These are phyloP conservation scores for Starmerella potacharoeniae DNA, from an alignment of 805 yeast genomes.

Conservation along the genomic window DNA sequence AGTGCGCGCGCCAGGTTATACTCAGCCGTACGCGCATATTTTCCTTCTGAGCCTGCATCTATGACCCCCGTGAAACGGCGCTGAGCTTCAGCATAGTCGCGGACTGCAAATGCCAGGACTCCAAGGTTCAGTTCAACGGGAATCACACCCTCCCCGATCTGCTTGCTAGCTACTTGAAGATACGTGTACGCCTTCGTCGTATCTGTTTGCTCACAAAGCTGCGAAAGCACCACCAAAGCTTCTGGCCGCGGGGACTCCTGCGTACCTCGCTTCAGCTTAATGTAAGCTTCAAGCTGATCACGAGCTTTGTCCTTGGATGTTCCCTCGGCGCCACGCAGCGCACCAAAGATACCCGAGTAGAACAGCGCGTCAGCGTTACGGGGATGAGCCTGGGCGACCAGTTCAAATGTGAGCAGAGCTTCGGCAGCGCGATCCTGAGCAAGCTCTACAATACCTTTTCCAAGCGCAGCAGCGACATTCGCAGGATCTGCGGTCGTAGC, in stretches of 20 bases:
- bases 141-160: slow-evolving; percentile 29
- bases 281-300: slow-evolving; percentile 54
- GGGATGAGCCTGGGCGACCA: slow-evolving; percentile 51
- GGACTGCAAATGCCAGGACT: slow-evolving; percentile 61
- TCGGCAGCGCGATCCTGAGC: slow-evolving; percentile 63
- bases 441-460: slow-evolving; percentile 75
- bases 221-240: slow-evolving; percentile 62
- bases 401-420: slow-evolving; percentile 76
- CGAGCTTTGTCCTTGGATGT: slow-evolving; percentile 39
- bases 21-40: slow-evolving; percentile 33
- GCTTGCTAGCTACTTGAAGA: slow-evolving; percentile 50
- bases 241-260: slow-evolving; percentile 45
- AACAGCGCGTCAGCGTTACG: slow-evolving; percentile 58
- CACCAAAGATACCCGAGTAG: slow-evolving; percentile 44
- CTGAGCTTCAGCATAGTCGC: slow-evolving; percentile 47
- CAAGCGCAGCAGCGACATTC: slow-evolving; percentile 62
- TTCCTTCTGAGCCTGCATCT: slow-evolving; percentile 37
- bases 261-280: slow-evolving; percentile 43
- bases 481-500: slow-evolving; percentile 50
- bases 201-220: slow-evolving; percentile 46
- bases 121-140: slow-evolving; percentile 69
- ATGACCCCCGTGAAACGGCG: neutral
- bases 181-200: slow-evolving; percentile 51
- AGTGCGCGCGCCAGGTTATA: slow-evolving; percentile 71
- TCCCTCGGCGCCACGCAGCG: slow-evolving; percentile 33